Percentiles rank a stretch among this genome's conserved stretches.
phyloP scores from a whole-genome alignment of 345 rosid genomes.

The Syzygium aqueum region DNA sequence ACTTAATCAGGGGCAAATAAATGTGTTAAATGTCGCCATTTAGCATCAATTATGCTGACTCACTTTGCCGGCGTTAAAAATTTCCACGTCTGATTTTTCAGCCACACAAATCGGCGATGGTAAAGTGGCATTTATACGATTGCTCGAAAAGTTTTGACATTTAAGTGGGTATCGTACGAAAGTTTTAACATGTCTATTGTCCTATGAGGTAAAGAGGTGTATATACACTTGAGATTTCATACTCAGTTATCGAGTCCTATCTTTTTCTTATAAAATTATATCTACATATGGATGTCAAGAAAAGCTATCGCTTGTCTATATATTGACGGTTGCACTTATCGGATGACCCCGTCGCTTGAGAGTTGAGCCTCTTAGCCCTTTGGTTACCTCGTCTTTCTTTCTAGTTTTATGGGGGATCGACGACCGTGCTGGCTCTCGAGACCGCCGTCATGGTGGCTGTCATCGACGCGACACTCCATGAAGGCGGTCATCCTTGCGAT shows the following conservation, averaged over 20 bases:
- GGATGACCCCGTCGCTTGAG: not conserved
- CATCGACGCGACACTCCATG: not conserved
- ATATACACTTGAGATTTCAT: not conserved
- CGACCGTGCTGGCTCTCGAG: not conserved
- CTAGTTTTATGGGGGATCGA: not conserved
- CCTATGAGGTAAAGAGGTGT: not conserved
- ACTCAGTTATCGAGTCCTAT: not conserved
- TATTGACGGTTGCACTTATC: not conserved
- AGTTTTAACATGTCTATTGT: too few relatives aligned
- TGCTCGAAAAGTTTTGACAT: too few relatives aligned
- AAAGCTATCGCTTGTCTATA: not conserved
- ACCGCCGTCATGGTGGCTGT: not conserved
- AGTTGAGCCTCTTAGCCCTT: not conserved
- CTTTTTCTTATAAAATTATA: not conserved
- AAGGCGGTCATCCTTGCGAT: not conserved
- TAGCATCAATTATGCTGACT: too few relatives aligned
- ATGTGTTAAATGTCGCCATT: too few relatives aligned
- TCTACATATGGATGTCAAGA: not conserved
- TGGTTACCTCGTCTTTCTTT: not conserved
- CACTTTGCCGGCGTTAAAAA: too few relatives aligned
- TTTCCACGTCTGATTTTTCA: too few relatives aligned
- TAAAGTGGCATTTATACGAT: too few relatives aligned
- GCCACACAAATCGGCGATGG: too few relatives aligned
- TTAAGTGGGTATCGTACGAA: too few relatives aligned
- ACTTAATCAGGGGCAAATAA: too few relatives aligned